phyloP scores from a whole-genome alignment of 495 filamentous ascomycete species.

The Xylaria flabelliformis region DNA sequence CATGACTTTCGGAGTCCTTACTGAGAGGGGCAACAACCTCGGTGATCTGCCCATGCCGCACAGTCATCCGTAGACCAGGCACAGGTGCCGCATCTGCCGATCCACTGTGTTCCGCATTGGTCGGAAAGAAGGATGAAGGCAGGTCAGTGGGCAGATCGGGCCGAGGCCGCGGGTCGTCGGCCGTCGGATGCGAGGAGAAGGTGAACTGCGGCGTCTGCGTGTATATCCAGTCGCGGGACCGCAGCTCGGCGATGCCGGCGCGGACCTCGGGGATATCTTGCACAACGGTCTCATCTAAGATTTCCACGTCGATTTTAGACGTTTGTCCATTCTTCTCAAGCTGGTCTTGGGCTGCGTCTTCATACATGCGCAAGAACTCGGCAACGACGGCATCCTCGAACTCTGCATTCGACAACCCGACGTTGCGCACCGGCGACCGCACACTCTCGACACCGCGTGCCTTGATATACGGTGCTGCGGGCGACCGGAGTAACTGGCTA shows the following conservation, averaged over 20 bases:
- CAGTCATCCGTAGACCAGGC: conserved; percentile 34
- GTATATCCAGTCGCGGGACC: conserved; percentile 81
- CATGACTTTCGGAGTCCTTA: not conserved
- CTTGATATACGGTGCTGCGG: conserved; percentile 73
- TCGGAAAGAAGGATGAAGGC: conserved; percentile 35
- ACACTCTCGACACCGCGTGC: conserved; percentile 94
- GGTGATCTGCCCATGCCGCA: conserved; percentile 51
- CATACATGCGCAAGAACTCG: conserved; percentile 64
- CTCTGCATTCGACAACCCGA: conserved; percentile 52
- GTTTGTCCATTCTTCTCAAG: not conserved
- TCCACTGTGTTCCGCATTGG: not conserved
- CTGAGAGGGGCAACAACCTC: conserved; percentile 18
- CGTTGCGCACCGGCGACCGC: conserved; percentile 81
- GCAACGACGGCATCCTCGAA: conserved; percentile 60
- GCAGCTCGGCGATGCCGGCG: conserved; percentile 20
- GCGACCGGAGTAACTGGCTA: conserved; percentile 70
- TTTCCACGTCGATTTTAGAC: not conserved
- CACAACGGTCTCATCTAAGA: not conserved
- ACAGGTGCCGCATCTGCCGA: not conserved
- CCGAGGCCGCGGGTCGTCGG: conserved; percentile 61
- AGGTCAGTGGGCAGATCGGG: conserved; percentile 49
- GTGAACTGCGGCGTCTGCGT: conserved; percentile 85
- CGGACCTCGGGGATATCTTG: conserved; percentile 21
- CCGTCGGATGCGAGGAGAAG: conserved; percentile 61
- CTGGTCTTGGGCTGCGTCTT: not conserved